phyloP scores from a whole-genome alignment of 805 yeast species.

The Nakazawaea ishiwadae region DNA sequence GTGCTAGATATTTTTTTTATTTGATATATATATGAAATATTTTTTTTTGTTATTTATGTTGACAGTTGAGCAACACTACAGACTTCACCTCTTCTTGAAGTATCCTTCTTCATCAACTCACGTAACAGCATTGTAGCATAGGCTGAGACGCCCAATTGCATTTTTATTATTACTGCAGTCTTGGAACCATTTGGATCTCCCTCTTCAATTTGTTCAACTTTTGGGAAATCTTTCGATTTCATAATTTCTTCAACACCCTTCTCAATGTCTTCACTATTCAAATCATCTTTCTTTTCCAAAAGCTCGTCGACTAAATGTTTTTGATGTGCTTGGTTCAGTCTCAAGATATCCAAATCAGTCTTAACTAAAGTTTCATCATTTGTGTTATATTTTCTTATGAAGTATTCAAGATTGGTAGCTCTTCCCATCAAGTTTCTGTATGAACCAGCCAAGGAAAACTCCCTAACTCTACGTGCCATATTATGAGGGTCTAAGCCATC shows the following conservation, averaged over 20 bases:
- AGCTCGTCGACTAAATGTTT: conserved; percentile 4
- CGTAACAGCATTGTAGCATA: conserved; percentile 98
- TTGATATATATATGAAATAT: too few species aligned
- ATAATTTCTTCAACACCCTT: conserved; percentile 6
- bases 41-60: too few species aligned
- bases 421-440: conserved; percentile 71
- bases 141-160: conserved; percentile 79
- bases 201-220: conserved; percentile 23
- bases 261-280: conserved; percentile 12
- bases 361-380: conserved; percentile 68
- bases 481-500: conserved; percentile 82
- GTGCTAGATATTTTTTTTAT: too few species aligned
- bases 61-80: conserved; percentile 11
- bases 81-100: conserved; percentile 22
- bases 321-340: conserved; percentile 24
- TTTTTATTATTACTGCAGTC: conserved; percentile 66
- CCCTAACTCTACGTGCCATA: conserved; percentile 82
- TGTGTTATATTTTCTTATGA: conserved; percentile 54
- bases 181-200: conserved; percentile 37
- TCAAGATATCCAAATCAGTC: conserved; percentile 67
- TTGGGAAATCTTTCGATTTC: conserved; percentile 3
- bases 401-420: conserved; percentile 61
- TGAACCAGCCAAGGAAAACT: conserved; percentile 88
- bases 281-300: conserved; percentile 14
- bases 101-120: conserved; percentile 79